These are phyloP conservation scores for Fraxinus floribunda DNA, from an alignment of 305 asterid genomes.

Conservation along the genomic window DNA sequence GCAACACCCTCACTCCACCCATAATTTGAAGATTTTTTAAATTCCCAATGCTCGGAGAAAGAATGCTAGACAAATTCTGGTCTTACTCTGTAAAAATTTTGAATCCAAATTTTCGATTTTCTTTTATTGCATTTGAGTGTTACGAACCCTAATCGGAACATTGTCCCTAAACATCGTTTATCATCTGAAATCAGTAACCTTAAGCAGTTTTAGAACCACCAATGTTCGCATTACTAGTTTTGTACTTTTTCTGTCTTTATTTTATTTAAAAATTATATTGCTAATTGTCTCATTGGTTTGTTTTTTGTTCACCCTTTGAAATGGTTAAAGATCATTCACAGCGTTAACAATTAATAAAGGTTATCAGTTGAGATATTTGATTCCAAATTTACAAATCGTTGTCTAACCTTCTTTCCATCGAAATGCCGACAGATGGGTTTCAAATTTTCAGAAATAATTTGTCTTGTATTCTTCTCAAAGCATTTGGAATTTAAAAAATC, in stretches of 20 bases:
- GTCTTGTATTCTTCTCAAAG: too few relatives aligned
- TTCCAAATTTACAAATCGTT: neutral
- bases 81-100: neutral
- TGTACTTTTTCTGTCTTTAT: too few relatives aligned
- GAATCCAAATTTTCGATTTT: neutral
- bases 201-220: neutral
- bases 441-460: conserved; percentile 28
- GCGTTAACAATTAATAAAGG: neutral
- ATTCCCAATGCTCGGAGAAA: too few relatives aligned
- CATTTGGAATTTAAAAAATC: too few relatives aligned
- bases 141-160: neutral
- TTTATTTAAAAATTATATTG: neutral
- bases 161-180: neutral
- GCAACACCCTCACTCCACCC: too few relatives aligned
- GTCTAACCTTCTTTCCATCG: neutral
- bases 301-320: neutral
- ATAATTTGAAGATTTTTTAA: too few relatives aligned
- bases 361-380: neutral
- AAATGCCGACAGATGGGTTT: conserved; percentile 57
- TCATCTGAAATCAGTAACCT: neutral
- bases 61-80: neutral
- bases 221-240: neutral
- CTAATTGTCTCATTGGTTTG: neutral
- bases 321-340: neutral
- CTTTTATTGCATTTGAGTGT: neutral